A percentile compares a stretch with the other conserved stretches of the same genome.
Conservation (phyloP, 2,329 filamentous ascomycete genomes). For the Ustulina deusta region DNA sequence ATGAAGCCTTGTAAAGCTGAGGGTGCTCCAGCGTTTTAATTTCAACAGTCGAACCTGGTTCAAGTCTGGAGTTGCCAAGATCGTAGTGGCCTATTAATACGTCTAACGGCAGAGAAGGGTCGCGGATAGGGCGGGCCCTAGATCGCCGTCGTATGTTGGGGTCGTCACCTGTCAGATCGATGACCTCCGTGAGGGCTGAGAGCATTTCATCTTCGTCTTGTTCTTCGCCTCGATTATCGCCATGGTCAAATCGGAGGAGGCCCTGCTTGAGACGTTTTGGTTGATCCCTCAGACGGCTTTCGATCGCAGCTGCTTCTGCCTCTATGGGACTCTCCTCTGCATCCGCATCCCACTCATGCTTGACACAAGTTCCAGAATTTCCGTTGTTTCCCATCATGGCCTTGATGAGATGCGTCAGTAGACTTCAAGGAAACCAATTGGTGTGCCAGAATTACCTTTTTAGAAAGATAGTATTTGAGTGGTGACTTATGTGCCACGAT, state of each 20-base stretch:
- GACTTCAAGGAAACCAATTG: not conserved
- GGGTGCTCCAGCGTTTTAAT: slow-evolving; percentile 29
- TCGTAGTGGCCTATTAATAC: slow-evolving; percentile 24
- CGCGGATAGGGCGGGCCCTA: slow-evolving; percentile 26
- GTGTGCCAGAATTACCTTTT: not conserved
- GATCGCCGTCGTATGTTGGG: not conserved
- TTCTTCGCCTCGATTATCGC: slow-evolving; percentile 23
- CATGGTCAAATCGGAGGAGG: not conserved
- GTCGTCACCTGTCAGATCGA: slow-evolving; percentile 44
- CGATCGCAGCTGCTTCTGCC: slow-evolving; percentile 19
- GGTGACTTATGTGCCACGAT: not conserved
- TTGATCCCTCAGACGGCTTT: slow-evolving; percentile 15
- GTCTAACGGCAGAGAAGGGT: slow-evolving; percentile 25
- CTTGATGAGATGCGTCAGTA: not conserved
- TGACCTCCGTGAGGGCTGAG: slow-evolving; percentile 41
- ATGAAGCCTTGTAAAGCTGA: slow-evolving; percentile 41
- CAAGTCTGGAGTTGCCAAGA: slow-evolving; percentile 37
- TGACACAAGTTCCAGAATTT: not conserved
- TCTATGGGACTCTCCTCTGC: slow-evolving; percentile 25
- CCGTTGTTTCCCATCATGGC: not conserved
- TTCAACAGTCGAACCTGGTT: slow-evolving; percentile 41
- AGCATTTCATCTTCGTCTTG: slow-evolving; percentile 25
- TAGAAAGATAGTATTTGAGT: not conserved
- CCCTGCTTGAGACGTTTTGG: slow-evolving; percentile 8
- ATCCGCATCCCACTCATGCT: slow-evolving; percentile 5